These are phyloP conservation scores for Mycotypha africana DNA, from an alignment of 371 early-diverging fungal species.

Conservation along the genomic window DNA sequence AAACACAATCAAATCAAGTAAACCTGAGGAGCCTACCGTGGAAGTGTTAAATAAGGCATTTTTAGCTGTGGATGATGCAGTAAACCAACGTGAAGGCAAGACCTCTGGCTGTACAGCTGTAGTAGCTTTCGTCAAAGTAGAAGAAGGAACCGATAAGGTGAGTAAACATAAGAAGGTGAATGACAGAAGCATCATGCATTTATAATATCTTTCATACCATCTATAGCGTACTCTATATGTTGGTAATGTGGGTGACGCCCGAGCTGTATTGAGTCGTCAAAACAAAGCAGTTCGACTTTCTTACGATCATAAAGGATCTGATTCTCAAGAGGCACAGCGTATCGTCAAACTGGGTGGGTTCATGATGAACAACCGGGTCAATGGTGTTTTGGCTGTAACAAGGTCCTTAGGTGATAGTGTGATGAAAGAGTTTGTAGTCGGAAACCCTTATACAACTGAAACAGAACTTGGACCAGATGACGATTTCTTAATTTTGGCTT, in stretches of 20 bases:
- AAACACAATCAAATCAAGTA: constrained; percentile 14
- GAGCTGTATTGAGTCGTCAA: constrained; percentile 86
- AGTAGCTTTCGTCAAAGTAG: constrained; percentile 65
- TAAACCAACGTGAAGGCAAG: constrained; percentile 66
- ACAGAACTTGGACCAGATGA: constrained; percentile 71
- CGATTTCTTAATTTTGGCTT: constrained; percentile 87
- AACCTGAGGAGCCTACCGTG: constrained; percentile 45
- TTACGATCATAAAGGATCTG: constrained; percentile 97
- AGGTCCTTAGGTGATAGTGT: constrained; percentile 92
- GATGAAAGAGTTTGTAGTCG: constrained; percentile 95
- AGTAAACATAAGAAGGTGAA: neutral
- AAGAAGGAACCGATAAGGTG: constrained; percentile 41
- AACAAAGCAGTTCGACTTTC: constrained; percentile 86
- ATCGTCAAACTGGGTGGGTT: constrained; percentile 92
- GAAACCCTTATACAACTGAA: constrained; percentile 92
- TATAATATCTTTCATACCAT: neutral
- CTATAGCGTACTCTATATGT: constrained; percentile 82
- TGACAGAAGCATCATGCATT: neutral
- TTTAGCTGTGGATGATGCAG: constrained; percentile 72
- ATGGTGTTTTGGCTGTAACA: constrained; percentile 97
- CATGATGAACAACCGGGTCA: constrained; percentile 96
- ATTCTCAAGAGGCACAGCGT: constrained; percentile 81
- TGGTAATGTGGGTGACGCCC: constrained; percentile 96
- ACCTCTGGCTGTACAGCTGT: constrained; percentile 93
- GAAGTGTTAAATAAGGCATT: constrained; percentile 84